phyloP scores from a whole-genome alignment of 176 grass and related monocot genomes.

The Puya raimondii region DNA sequence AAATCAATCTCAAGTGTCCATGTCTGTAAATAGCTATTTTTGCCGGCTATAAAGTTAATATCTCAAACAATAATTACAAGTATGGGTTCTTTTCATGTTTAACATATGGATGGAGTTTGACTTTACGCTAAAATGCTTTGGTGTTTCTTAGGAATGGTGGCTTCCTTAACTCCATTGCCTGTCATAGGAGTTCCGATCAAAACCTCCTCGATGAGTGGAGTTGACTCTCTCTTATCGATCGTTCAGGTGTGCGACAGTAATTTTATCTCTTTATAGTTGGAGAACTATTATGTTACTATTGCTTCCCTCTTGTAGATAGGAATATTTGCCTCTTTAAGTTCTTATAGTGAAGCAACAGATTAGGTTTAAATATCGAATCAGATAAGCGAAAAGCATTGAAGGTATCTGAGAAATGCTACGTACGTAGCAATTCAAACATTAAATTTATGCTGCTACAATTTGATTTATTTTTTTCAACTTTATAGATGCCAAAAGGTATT shows the following conservation, averaged over 20 bases:
- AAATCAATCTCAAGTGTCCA: no score
- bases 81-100: no score
- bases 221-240: slow-evolving; percentile 90
- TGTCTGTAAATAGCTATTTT: no score
- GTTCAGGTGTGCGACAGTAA: slow-evolving; percentile 49
- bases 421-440: no score
- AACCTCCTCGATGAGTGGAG: slow-evolving; percentile 45
- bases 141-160: slow-evolving; percentile 68
- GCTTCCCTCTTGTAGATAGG: no score
- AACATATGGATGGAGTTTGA: not conserved
- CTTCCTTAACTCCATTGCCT: slow-evolving; percentile 62
- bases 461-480: slow-evolving; percentile 7
- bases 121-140: not conserved
- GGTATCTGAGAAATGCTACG: not conserved
- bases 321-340: no score
- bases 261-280: not conserved
- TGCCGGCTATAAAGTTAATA: no score
- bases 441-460: no score
- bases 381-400: not conserved
- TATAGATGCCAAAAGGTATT: slow-evolving; percentile 89
- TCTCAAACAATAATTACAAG: no score
- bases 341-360: no score
- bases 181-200: slow-evolving; percentile 77
- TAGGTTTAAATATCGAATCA: no score
- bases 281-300: not conserved